phyloP scores from a whole-genome alignment of 176 grass and related monocot species.

The Secale cereale region DNA sequence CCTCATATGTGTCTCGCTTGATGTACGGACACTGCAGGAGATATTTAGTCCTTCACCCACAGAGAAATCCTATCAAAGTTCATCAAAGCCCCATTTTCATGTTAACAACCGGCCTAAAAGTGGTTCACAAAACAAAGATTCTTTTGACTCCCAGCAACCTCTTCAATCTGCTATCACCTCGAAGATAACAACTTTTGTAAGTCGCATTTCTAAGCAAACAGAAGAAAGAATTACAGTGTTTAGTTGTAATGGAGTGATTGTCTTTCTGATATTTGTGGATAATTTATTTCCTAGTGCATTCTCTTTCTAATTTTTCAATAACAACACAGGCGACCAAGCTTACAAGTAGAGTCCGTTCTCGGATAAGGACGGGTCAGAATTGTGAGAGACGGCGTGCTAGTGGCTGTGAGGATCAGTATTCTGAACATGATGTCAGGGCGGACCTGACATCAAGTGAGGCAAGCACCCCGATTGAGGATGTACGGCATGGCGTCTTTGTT shows the following conservation, averaged over 20 bases:
- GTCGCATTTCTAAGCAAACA: conserved; percentile 25
- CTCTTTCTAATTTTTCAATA: conserved; percentile 46
- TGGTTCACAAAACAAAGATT: conserved; percentile 24
- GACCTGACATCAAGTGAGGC: conserved; percentile 43
- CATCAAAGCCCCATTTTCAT: conserved; percentile 19
- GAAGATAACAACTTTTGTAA: conserved; percentile 78
- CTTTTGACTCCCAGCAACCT: conserved; percentile 31
- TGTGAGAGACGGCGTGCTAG: conserved; percentile 3
- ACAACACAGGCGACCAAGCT: conserved; percentile 81
- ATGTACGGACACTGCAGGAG: conserved; percentile 51
- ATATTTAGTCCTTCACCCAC: conserved; percentile 31
- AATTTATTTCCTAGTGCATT: conserved; percentile 39
- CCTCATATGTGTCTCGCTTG: conserved; percentile 75
- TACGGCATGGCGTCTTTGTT: background rate
- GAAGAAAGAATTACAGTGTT: background rate
- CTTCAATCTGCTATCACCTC: conserved; percentile 58
- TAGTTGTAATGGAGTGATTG: background rate
- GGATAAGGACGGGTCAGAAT: conserved; percentile 33
- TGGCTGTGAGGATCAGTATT: conserved; percentile 11
- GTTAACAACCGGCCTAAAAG: conserved; percentile 25
- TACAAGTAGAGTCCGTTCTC: conserved; percentile 64
- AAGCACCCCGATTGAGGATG: conserved; percentile 32
- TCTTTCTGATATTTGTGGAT: conserved; percentile 21
- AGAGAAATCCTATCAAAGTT: background rate
- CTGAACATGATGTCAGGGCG: conserved; percentile 53